phyloP scores from a whole-genome alignment of 306 rosid species.

The Begonia loranthoides region DNA sequence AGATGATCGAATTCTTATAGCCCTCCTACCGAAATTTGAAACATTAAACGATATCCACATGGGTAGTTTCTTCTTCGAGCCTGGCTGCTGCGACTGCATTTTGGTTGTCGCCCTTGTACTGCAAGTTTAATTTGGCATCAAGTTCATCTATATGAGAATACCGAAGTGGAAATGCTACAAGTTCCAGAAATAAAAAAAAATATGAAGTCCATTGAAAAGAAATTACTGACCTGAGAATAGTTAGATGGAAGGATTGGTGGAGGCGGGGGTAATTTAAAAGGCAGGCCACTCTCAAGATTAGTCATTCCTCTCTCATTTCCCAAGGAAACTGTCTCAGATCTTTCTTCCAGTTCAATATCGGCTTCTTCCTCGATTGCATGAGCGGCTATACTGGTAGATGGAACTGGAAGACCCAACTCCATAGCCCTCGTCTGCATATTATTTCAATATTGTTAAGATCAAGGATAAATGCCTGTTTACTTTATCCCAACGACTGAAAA shows the following conservation, averaged over 20 bases:
- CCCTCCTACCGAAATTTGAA: too few relatives aligned
- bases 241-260: constrained; percentile 26
- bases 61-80: constrained; percentile 28
- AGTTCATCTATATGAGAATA: not conserved
- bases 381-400: constrained; percentile 80
- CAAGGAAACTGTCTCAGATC: constrained; percentile 14
- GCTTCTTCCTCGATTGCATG: constrained; percentile 63
- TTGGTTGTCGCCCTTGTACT: constrained; percentile 59
- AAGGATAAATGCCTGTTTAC: too few relatives aligned
- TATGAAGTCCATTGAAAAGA: not conserved
- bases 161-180: not conserved
- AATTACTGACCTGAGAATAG: constrained; percentile 45
- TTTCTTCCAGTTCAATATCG: constrained; percentile 47
- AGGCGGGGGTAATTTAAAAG: constrained; percentile 45
- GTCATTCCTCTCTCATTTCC: constrained; percentile 29
- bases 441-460: too few relatives aligned
- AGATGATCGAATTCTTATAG: too few relatives aligned
- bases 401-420: constrained; percentile 35
- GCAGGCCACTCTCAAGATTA: constrained; percentile 12
- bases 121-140: constrained; percentile 25
- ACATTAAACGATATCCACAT: constrained; percentile 14
- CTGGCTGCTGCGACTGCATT: constrained; percentile 40
- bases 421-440: constrained; percentile 35
- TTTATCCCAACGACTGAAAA: too few relatives aligned
- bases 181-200: not conserved